Base-by-base conservation (phyloP, 2,329 filamentous ascomycete genomes). In the Arthrobotrys sphaeroides region DNA sequence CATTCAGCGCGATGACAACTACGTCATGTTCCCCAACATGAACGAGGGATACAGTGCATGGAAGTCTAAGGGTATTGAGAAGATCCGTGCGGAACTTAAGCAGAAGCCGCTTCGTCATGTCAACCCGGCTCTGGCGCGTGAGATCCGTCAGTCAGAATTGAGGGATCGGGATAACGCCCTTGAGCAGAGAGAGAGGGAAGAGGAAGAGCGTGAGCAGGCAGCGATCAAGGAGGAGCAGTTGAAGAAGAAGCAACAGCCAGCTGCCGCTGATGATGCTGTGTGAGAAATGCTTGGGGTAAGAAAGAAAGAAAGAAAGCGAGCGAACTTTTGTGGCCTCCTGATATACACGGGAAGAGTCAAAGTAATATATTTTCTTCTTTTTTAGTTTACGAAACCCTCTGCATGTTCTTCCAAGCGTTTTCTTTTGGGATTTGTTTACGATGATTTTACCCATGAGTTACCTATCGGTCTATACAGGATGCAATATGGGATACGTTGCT, bases 11-110 rank as follows among this genome's bases (percentile, higher is more conserved):
- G 75, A 80, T 10, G 79, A 82, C 62, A 84, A 84, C 79, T 80
- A 81, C 66, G 82, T 84, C 28, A 77, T 84, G 38, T 84, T 81
- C 80, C 83, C 83, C 1, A 81, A 84, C 31, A 84, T 85, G 79
- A 81, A 82, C 76, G 82, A 82, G 69, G 84, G 85, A 28, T 87
- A 83, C 79, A 81, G 81, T 2, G 82, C 83, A 5, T 88, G 86
- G 86, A 84, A 84, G 80, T 78, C 81, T 28, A 84, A 84, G 28
- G 84, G 83, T 64, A 82, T 85, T 62, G 81, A 82, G 0, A 84
- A 85, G 65, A 85, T 88, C 26, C 72, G 77, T 22, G 26, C 62
- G 13, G 78, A 78, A 53, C 68, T 73, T 31, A 61, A 65, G 72
- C 60, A 67, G 64, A 77, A 75, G 51, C 65, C 68, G 28, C 67